Conservation (phyloP, 2,329 filamentous ascomycete genomes). For the Orbilia javanica region DNA sequence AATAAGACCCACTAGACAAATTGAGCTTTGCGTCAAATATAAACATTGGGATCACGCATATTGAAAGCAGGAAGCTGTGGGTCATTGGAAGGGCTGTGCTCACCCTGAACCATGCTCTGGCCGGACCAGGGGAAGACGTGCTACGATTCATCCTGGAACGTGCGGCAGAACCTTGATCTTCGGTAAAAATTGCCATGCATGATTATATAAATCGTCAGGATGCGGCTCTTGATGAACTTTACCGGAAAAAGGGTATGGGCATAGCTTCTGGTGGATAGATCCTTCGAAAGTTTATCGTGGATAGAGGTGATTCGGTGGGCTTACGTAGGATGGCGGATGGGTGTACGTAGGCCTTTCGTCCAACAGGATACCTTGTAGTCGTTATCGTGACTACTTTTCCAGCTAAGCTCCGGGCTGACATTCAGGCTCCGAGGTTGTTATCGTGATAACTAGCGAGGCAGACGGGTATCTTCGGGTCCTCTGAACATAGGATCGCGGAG, state of each 20-base stretch:
- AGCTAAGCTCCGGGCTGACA: background rate
- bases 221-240: conserved; percentile 4
- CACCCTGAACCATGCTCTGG: background rate
- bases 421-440: background rate
- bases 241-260: no score
- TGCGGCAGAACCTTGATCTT: background rate
- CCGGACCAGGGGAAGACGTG: background rate
- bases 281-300: background rate
- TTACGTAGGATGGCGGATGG: no score
- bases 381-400: no score
- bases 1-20: background rate
- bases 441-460: background rate
- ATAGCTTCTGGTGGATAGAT: background rate
- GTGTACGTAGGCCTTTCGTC: no score
- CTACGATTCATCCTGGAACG: background rate
- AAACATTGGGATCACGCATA: no score
- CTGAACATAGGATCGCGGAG: background rate
- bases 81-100: conserved; percentile 16
- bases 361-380: no score
- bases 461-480: conserved; percentile 9
- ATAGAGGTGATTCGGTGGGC: background rate
- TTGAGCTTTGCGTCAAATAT: background rate
- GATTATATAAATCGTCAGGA: background rate
- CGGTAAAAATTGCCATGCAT: background rate
- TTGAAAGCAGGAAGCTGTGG: background rate